Evolutionary conservation across 2,329 filamentous ascomycete species (phyloP).

Genomic region (Sclerotinia subarctica): DNA sequence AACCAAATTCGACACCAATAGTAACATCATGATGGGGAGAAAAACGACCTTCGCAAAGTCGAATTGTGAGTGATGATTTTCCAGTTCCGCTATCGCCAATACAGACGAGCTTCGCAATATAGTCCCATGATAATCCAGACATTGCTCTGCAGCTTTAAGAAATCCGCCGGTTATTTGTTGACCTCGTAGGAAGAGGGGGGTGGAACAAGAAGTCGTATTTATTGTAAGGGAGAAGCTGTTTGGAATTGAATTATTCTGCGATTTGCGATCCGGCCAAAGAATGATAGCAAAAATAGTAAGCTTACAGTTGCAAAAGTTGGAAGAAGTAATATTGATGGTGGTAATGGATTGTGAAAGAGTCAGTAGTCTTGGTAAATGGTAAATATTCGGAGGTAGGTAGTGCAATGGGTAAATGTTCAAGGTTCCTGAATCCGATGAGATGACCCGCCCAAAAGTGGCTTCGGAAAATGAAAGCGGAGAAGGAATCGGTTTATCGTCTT

Average conservation of each 20-base stretch:
- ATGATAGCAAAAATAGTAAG: neutral
- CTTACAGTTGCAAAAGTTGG: neutral
- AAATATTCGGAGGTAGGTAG: neutral
- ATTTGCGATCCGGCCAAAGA: neutral
- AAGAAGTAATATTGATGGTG: neutral
- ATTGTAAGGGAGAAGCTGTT: neutral
- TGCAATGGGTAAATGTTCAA: neutral
- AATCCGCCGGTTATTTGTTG: neutral
- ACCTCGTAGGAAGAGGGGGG: neutral
- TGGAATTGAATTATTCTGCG: neutral
- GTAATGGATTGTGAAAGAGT: neutral
- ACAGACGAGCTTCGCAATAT: constrained; percentile 97
- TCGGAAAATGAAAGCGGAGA: neutral
- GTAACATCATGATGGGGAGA: constrained; percentile 93
- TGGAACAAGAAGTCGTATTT: neutral
- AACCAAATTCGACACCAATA: constrained; percentile 97
- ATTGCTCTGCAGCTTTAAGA: constrained; percentile 40
- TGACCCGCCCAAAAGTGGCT: neutral
- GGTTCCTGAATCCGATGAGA: neutral
- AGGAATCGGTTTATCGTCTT: too few relatives aligned
- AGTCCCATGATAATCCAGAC: constrained; percentile 80
- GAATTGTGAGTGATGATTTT: constrained; percentile 90
- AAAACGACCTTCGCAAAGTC: constrained; percentile 95
- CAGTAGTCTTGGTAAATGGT: neutral
- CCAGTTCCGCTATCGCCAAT: constrained; percentile 96